Evolutionary conservation across 129 eudicot genomes (phyloP), one percentile per base, ranked within the genome.

Genomic region (Oenanthe sinensis): DNA sequence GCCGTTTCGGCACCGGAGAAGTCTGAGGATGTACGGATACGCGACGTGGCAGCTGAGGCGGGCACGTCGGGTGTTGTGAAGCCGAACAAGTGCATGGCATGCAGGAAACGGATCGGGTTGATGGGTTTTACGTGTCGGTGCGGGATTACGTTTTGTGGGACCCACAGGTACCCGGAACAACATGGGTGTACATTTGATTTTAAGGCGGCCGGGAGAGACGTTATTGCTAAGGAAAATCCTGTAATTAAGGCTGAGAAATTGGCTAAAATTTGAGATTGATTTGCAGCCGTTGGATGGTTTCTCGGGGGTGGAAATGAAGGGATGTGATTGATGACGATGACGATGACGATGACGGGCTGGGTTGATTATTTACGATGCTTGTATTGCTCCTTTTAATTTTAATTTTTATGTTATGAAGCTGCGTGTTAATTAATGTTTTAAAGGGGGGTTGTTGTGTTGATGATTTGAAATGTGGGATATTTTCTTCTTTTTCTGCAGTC

Each of bases 101-200:
- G 84, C 52, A 50, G 58, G 71, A 81, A 81, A 49, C 71, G 77
- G 81, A 73, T 81, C 8, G 81, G 84, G 62, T 40, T 81, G 52
- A 81, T 71, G 71, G 81, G 84, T 6, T 81, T 81, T 49, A 69
- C 47, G 42, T 81, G 84, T 28, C 40, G 81, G 77, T 81, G 84
- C 26, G 84, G 84, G 71, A 26, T 24, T 3, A 76, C 76, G 77
- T 77, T 68, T 55, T 81, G 84, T 30, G 77, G 77, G 72, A 45
- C 73, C 58, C 84, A 81, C 11, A 70, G 84, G 77, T 81, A 81
- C 81, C 81, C 84, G 54, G 84, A 81, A 30, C 80, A 81, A 8
- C 84, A 81, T 49, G 72, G 58, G 60, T 81, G 84, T 70, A 52
- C 71, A 24, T 81, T 81, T 20, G 84, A 81, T 26, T 81, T 75